Conservation (phyloP, 768 basidiomycete genomes). For the Flagelloscypha sp. region DNA sequence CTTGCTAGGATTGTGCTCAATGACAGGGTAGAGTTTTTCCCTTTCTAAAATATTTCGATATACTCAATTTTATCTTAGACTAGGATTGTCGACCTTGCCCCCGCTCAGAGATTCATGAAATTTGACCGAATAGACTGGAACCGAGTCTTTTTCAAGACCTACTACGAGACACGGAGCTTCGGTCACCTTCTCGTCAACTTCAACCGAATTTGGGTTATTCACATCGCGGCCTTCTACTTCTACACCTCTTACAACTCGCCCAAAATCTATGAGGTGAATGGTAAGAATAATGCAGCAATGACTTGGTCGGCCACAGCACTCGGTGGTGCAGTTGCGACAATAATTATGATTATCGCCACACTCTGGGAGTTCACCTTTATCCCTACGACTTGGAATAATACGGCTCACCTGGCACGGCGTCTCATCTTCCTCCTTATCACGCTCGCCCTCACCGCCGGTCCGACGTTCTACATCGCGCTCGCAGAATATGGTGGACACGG, state of each 20-base stretch:
- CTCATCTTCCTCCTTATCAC: constrained; percentile 85
- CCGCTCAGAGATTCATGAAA: constrained; percentile 91
- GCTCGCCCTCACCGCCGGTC: constrained; percentile 84
- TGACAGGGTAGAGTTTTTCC: constrained; percentile 77
- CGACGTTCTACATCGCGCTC: constrained; percentile 90
- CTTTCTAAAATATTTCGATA: constrained; percentile 2
- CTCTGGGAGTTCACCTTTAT: constrained; percentile 95
- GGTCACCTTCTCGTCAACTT: constrained; percentile 98
- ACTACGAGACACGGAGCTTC: constrained; percentile 94
- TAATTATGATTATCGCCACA: constrained; percentile 95
- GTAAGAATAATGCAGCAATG: constrained; percentile 61
- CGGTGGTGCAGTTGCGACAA: constrained; percentile 90
- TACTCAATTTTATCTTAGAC: constrained; percentile 38
- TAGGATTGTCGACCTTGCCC: constrained; percentile 83
- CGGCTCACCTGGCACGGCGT: constrained; percentile 89
- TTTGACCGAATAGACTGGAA: constrained; percentile 98
- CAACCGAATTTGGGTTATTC: constrained; percentile 98
- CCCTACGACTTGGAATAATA: constrained; percentile 98
- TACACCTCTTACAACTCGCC: constrained; percentile 95
- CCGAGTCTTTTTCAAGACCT: constrained; percentile 96
- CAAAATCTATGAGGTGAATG: constrained; percentile 60
- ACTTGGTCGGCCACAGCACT: constrained; percentile 91
- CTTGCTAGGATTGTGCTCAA: constrained; percentile 83
- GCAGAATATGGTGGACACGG: constrained; percentile 59
- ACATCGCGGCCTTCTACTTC: constrained; percentile 90